Base-by-base conservation (phyloP, 306 rosid genomes). In the Purshia tridentata region DNA sequence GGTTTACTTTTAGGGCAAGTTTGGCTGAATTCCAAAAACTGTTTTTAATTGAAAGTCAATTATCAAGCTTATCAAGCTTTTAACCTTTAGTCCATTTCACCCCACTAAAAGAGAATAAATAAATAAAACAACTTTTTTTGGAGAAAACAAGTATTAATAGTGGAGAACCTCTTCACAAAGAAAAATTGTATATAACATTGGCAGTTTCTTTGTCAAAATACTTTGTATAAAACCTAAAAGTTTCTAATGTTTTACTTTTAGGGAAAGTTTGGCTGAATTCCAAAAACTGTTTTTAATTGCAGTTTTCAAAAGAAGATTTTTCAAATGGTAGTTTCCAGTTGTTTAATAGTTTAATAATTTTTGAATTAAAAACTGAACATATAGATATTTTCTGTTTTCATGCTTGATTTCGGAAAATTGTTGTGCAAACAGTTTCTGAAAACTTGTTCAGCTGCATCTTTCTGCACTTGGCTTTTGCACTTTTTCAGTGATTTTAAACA, bases 1-100 rank as follows among this genome's bases (percentile, higher is more conserved):
- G 54, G 16, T 48, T 10, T 14, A 44, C 7, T 23, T 57, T 5
- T 20, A 6, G 19, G 65, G 46, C 15, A 39, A 6, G 6, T 44
- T 60, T 60, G 68, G 16, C 69, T 44, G 69, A 19, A 42, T 63
- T 42, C 42, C 12, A 65, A 65, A 35, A 46, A 65, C 18, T 65
- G n/a, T n/a, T n/a, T n/a, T n/a, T n/a, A n/a, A n/a, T n/a, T n/a
- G n/a, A n/a, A 12, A 11, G 53, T 20, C 52, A 76, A 58, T 52
- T 23, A 66, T 8, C 42, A 23, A 23, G 35, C 2, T 49, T 18
- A 4, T 8, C 37, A 46, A 39, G 8, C 16, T 3, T 48, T 16
- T 16, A 48, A 47, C 3, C 0, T 12, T 50, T 18, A 19, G 69
- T 23, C 45, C 2, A 52, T 10, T 3, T 35, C 47, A 46, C 58